phyloP scores from a whole-genome alignment of 148 eudicot species.

The Silene conica region DNA sequence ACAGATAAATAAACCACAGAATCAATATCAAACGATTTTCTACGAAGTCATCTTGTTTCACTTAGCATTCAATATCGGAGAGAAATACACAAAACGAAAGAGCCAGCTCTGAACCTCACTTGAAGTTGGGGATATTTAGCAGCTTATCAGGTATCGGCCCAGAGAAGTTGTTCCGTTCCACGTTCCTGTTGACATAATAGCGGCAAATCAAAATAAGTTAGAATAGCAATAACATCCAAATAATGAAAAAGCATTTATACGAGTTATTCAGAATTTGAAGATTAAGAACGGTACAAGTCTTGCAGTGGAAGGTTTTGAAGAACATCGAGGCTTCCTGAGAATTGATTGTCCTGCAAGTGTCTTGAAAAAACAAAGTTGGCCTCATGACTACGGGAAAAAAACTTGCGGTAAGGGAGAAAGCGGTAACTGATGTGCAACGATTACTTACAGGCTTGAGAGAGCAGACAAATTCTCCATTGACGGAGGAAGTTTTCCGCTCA shows the following conservation, averaged over 20 bases:
- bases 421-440: background rate
- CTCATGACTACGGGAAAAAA: background rate
- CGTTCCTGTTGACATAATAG: constrained; percentile 42
- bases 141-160: constrained; percentile 84
- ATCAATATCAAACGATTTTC: too few species aligned
- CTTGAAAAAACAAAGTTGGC: constrained; percentile 40
- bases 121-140: constrained; percentile 65
- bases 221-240: background rate
- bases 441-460: constrained; percentile 65
- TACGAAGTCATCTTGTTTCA: background rate
- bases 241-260: background rate
- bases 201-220: background rate
- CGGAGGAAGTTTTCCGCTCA: constrained; percentile 76
- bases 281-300: constrained; percentile 62
- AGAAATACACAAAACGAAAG: background rate
- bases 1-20: background rate
- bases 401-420: background rate
- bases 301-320: constrained; percentile 72
- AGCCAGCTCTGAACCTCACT: constrained; percentile 38
- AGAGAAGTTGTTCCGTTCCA: constrained; percentile 64
- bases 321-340: constrained; percentile 87
- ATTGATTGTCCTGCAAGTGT: constrained; percentile 87
- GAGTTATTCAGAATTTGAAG: background rate
- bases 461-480: constrained; percentile 56
- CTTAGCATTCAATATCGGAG: background rate